These are phyloP conservation scores for Aurifilum marmelostoma DNA, from an alignment of 2,329 filamentous ascomycete genomes.

Conservation along the genomic window DNA sequence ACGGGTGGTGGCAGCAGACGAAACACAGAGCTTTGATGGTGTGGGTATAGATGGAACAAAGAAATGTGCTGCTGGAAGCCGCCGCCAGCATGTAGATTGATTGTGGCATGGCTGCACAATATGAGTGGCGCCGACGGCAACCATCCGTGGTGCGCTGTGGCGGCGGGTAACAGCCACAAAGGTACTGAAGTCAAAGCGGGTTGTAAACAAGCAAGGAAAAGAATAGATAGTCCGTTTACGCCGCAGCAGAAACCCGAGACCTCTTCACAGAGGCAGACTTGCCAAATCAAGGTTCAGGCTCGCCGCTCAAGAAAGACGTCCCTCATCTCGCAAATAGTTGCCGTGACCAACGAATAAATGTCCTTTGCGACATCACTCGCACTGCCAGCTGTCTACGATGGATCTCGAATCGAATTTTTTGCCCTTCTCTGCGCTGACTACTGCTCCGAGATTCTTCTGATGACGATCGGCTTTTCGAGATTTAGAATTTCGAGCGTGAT, in stretches of 20 bases:
- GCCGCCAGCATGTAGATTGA: slow-evolving; percentile 1
- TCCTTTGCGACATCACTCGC: slow-evolving; percentile 5
- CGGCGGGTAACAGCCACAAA: background rate
- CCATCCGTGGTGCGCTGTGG: background rate
- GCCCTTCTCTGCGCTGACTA: slow-evolving; percentile 21
- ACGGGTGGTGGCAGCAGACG: slow-evolving; percentile 13
- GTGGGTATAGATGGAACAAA: background rate
- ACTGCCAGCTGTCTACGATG: slow-evolving; percentile 27
- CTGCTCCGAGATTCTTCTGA: slow-evolving; percentile 22
- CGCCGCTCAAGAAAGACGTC: background rate
- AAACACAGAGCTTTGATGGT: background rate
- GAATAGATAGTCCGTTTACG: background rate
- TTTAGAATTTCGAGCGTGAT: slow-evolving; percentile 17
- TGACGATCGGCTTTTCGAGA: slow-evolving; percentile 20
- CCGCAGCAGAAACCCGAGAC: background rate
- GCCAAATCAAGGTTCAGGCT: background rate
- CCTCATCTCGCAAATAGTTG: background rate
- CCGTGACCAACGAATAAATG: background rate
- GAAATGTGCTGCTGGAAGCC: slow-evolving; percentile 8
- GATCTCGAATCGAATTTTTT: slow-evolving; percentile 23
- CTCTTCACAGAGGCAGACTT: background rate
- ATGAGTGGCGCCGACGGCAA: background rate
- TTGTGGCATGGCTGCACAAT: slow-evolving; percentile 18
- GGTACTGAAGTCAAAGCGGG: background rate
- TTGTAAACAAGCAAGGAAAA: background rate